phyloP scores from a whole-genome alignment of 2,329 filamentous ascomycete genomes.

The Fusarium sp. region DNA sequence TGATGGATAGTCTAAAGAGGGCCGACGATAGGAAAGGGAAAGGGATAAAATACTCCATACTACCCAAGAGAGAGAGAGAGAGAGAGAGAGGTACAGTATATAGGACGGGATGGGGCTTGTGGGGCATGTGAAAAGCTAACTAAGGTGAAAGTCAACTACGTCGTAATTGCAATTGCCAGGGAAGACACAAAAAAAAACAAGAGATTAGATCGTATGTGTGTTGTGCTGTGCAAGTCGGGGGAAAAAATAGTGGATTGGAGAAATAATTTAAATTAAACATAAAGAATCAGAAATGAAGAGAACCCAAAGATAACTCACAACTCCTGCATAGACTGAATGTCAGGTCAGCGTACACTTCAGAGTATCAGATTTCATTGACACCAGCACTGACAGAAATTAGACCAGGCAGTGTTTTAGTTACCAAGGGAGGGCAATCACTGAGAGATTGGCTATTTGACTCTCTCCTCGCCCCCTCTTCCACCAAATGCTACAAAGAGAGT shows the following conservation, averaged over 20 bases:
- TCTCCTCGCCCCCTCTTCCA: constrained; percentile 3
- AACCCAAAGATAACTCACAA: background rate
- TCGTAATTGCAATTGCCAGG: constrained; percentile 25
- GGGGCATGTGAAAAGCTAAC: constrained; percentile 22
- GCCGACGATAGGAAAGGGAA: constrained; percentile 17
- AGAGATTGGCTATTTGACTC: constrained; percentile 18
- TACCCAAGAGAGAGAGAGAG: background rate
- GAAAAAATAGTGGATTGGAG: constrained; percentile 15
- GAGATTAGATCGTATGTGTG: background rate
- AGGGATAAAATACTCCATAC: constrained; percentile 16
- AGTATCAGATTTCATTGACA: background rate
- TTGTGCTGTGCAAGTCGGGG: constrained; percentile 3
- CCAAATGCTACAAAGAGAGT: background rate
- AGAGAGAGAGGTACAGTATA: background rate
- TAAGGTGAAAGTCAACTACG: constrained; percentile 32
- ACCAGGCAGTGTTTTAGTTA: constrained; percentile 50
- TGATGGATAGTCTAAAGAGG: constrained; percentile 11
- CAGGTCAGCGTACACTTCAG: background rate
- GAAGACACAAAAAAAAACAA: constrained; percentile 12
- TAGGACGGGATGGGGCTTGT: background rate
- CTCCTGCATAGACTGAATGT: background rate
- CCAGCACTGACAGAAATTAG: constrained; percentile 33
- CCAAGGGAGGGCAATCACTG: constrained; percentile 41
- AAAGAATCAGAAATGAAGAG: background rate
- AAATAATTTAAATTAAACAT: constrained; percentile 11